A percentile compares a stretch with the other conserved stretches of the same genome.
Evolutionary conservation across 208 protist species (phyloP).

Genomic region (Vickermania ingenoplastis): DNA sequence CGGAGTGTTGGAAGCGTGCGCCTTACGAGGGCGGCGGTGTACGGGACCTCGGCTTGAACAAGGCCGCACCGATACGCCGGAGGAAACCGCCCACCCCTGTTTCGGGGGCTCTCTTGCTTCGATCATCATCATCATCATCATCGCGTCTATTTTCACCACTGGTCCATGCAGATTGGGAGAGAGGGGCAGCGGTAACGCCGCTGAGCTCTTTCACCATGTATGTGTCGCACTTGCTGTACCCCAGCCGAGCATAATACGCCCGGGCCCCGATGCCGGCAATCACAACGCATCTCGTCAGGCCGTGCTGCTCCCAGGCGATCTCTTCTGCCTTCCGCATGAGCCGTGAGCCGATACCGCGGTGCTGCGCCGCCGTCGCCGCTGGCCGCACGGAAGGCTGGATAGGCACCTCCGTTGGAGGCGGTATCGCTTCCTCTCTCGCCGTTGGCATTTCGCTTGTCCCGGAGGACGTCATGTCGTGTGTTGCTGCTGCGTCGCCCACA

Average conservation of each 20-base stretch:
- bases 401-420: neutral
- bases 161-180: no score
- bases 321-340: slow-evolving; percentile 97
- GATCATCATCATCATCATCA: no score
- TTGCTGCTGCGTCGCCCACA: slow-evolving; percentile 27
- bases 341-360: slow-evolving; percentile 95
- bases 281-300: slow-evolving; percentile 89
- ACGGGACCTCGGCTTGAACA: no score
- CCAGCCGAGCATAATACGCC: slow-evolving; percentile 97
- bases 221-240: slow-evolving; percentile 87
- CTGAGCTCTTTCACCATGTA: slow-evolving; percentile 81
- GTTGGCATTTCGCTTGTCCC: neutral
- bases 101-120: no score
- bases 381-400: neutral
- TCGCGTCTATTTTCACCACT: no score
- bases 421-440: neutral
- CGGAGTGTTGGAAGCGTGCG: no score
- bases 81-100: no score
- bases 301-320: slow-evolving; percentile 84
- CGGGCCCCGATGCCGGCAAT: slow-evolving; percentile 97
- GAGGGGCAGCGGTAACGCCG: no score
- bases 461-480: neutral
- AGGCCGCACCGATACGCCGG: no score
- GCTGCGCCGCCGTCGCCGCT: slow-evolving; percentile 76
- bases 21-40: no score